Conservation (phyloP, 371 early-diverging fungal genomes). For the Capniomyces stellatus region DNA sequence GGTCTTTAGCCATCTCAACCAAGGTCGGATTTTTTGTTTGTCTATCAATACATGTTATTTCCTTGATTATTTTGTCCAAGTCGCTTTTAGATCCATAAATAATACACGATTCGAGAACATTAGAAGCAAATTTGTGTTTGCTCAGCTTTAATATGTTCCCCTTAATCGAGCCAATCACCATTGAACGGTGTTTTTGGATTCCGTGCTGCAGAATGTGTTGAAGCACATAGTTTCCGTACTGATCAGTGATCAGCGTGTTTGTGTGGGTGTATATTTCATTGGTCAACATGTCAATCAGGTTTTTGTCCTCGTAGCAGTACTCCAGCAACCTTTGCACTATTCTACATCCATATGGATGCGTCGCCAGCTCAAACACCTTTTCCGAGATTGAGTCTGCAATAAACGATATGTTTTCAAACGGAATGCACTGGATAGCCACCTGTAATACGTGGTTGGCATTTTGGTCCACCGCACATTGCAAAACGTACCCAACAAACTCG, state of each 20-base stretch:
- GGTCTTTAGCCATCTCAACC: constrained; percentile 87
- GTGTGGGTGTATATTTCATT: constrained; percentile 76
- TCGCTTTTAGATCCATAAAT: constrained; percentile 41
- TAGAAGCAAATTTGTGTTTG: constrained; percentile 96
- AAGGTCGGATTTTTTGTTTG: constrained; percentile 39
- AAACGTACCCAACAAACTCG: constrained; percentile 75
- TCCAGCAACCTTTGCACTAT: constrained; percentile 98
- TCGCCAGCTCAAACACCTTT: constrained; percentile 37
- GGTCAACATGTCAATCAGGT: constrained; percentile 57
- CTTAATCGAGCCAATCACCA: constrained; percentile 63
- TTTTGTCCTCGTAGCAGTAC: constrained; percentile 18
- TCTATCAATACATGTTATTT: not conserved
- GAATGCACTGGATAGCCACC: constrained; percentile 88
- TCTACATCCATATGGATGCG: constrained; percentile 96
- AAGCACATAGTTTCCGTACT: constrained; percentile 98
- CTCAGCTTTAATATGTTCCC: constrained; percentile 62
- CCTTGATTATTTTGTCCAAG: not conserved
- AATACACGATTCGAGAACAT: constrained; percentile 86
- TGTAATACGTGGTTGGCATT: constrained; percentile 99
- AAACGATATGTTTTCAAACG: constrained; percentile 68
- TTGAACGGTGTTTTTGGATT: constrained; percentile 49
- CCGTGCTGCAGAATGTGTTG: constrained; percentile 93
- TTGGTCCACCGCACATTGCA: constrained; percentile 92
- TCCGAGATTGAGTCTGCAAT: constrained; percentile 21
- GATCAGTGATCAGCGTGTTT: constrained; percentile 77